Evolutionary conservation across 2,329 filamentous ascomycete species (phyloP), one percentile per base, ranked within the genome.

Genomic region (Stagonosporopsis rhizophila): DNA sequence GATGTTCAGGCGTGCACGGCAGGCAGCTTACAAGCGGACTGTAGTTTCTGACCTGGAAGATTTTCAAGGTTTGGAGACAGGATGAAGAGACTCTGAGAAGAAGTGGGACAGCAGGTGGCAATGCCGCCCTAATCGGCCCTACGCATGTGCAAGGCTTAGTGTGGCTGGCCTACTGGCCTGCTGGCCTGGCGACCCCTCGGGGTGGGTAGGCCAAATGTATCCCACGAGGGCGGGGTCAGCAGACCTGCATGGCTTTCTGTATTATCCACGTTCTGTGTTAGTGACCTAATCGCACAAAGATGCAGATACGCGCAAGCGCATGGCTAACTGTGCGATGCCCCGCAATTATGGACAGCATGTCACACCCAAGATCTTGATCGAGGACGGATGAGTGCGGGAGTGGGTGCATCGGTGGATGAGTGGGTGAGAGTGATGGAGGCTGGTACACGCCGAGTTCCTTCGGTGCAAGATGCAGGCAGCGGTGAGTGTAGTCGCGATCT

Each of bases 121-220:
- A 44, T 50, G n/a, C n/a, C 50, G 55, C 50, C 44, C 40, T 22
- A 45, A 44, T 53, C 55, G 58, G 57, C 37, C 56, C 49, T 58
- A 38, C 28, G 22, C 17, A 27, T 39, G 44, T 27, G 39, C 48
- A 45, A 53, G 50, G 53, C 56, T 48, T 11, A 49, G 48, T 49
- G 44, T 48, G 32, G 49, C 54, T 38, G 41, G 35, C 22, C 57
- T 38, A 60, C 23, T 8, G 6, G 8, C 23, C 23, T 42, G n/a
- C n/a, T n/a, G n/a, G n/a, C n/a, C n/a, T n/a, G n/a, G n/a, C 52
- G 38, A 52, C 45, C 22, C 19, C 35, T 12, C 23, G 30, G 22
- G 34, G 41, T 39, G 11, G 28, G 39, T 27, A 45, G 28, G 39
- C 45, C 6, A 44, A 12, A 47, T 44, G 35, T 25, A 56, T 47